Evolutionary conservation across 208 protist genomes (phyloP).

Genomic region (Leishmania martiniquensis): DNA sequence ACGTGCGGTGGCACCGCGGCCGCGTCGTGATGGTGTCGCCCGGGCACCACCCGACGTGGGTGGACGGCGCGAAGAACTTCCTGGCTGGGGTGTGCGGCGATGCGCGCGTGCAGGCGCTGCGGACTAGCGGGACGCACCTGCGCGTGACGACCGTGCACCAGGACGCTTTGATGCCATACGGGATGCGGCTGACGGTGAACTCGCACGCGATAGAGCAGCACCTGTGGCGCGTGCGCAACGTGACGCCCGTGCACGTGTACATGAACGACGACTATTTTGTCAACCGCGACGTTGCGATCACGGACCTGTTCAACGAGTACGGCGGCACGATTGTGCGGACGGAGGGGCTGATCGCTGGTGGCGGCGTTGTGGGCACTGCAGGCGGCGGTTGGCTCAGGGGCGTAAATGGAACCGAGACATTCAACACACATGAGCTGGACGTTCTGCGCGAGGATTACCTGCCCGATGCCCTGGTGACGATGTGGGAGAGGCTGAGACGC

Average conservation of each 20-base stretch:
- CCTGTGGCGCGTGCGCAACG: conserved; percentile 59
- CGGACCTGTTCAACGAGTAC: conserved; percentile 62
- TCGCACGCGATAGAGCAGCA: conserved; percentile 62
- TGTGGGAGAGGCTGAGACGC: conserved; percentile 15
- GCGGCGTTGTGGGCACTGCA: too few relatives aligned
- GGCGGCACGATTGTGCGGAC: conserved; percentile 66
- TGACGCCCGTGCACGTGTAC: conserved; percentile 60
- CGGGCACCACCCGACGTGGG: conserved; percentile 92
- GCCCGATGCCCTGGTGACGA: conserved; percentile 2
- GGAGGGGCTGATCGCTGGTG: conserved; percentile 24
- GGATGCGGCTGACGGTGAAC: conserved; percentile 55
- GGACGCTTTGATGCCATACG: conserved; percentile 64
- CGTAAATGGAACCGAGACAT: conserved; percentile 39
- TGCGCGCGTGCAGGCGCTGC: conserved; percentile 25
- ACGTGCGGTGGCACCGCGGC: conserved; percentile 92
- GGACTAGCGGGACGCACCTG: conserved; percentile 37
- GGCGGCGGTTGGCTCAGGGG: conserved; percentile 32
- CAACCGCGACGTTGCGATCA: conserved; percentile 55
- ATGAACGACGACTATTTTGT: conserved; percentile 85
- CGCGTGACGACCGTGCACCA: conserved; percentile 73
- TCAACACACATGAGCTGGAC: conserved; percentile 54
- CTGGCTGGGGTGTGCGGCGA: conserved; percentile 36
- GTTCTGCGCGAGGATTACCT: conserved; percentile 25
- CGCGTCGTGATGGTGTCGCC: conserved; percentile 96
- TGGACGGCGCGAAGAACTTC: conserved; percentile 75